phyloP scores from a whole-genome alignment of 345 rosid genomes.

The Syzygium aqueum region DNA sequence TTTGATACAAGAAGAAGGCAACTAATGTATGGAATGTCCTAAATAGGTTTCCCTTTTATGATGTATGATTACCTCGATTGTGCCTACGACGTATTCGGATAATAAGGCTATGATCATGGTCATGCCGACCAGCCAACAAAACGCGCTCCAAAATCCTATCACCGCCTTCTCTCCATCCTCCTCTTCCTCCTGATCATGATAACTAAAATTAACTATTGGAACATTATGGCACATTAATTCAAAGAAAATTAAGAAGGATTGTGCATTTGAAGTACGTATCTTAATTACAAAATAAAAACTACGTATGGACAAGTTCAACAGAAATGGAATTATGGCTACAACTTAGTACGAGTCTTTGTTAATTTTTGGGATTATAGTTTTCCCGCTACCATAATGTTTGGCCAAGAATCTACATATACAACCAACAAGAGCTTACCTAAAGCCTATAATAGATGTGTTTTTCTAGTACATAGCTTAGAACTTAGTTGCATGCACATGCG shows the following conservation, averaged over 20 bases:
- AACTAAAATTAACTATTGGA: neutral
- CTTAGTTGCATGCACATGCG: neutral
- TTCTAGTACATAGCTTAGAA: neutral
- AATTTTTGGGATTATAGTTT: neutral
- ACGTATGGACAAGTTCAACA: neutral
- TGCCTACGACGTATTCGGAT: constrained; percentile 83
- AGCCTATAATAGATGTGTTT: neutral
- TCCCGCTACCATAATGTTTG: neutral
- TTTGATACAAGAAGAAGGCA: neutral
- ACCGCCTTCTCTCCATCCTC: constrained; percentile 59
- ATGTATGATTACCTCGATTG: constrained; percentile 55
- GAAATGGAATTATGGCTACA: neutral
- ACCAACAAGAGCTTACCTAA: neutral
- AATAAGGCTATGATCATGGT: constrained; percentile 66
- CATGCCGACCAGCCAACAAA: constrained; percentile 70
- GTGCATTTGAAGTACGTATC: neutral
- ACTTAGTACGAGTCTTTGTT: neutral
- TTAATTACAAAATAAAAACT: neutral
- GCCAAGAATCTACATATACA: neutral
- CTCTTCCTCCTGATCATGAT: constrained; percentile 25
- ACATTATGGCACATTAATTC: neutral
- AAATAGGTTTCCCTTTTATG: neutral
- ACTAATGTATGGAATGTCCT: neutral
- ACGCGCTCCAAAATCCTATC: constrained; percentile 78
- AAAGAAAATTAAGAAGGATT: neutral